Base-by-base conservation (phyloP, 371 early-diverging fungal genomes). In the Apophysomyces trapeziformis region DNA sequence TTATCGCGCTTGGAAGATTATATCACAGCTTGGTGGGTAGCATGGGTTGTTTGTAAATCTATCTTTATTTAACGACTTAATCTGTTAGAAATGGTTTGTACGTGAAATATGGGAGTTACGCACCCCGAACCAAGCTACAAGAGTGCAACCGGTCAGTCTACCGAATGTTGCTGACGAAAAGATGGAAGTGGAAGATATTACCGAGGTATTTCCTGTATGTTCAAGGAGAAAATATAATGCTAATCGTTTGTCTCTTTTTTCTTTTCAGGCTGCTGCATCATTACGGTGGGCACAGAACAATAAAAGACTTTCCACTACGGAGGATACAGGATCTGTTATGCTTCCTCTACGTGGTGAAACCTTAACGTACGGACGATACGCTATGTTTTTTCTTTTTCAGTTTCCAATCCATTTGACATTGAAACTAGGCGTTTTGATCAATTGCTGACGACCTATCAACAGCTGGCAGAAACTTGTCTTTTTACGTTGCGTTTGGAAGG, bases 401-500 rank as follows among this genome's bases (percentile, higher is more conserved):
- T 13, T 56, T 59, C 41, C 35, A 41, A 41, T 26, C 8, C 7
- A 2, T 61, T 26, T 26, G 32, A 26, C 1, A 26, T 26, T 26
- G 32, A 26, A 26, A 26, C 18, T 64, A 85, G 82, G 57, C 81
- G 82, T 9, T 80, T 85, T 57, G 83, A 89, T 66, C 80, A 77
- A 14, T 71, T 87, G 45, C 73, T 87, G 38, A 82, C 83, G 38
- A 88, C 82, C 61, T 91, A 88, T 74, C 82, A 87, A 67, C 87
- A 77, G 58, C 75, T 97, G 43, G 89, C 96, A 1, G 90, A 91
- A 58, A 90, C 88, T 9, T 93, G 90, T 59, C 69, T 96, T 38
- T 90, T 92, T 66, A 89, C 93, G 0, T 73, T 97, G 21, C 84
- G 94, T 39, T 79, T 95, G 18, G 97, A 97, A 74, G 79, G 92